phyloP scores from a whole-genome alignment of 768 basidiomycete genomes.

The Naganishia vaughanmartiniae region DNA sequence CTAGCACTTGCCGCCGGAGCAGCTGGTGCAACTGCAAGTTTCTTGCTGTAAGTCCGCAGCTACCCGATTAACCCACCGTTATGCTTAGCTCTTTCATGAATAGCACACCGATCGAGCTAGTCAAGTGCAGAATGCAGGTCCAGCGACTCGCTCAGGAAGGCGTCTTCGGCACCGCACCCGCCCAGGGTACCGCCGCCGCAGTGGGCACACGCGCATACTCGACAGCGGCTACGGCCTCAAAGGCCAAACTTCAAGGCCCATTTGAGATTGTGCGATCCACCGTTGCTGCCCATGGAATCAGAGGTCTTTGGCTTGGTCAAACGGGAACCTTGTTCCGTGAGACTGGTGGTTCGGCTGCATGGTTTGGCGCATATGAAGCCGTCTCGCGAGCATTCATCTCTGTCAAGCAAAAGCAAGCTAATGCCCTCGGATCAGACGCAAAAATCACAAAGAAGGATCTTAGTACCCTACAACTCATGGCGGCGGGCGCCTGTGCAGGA shows the following conservation, averaged over 20 bases:
- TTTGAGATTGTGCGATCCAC: constrained; percentile 65
- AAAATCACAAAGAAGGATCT: constrained; percentile 57
- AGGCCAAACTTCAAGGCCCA: constrained; percentile 63
- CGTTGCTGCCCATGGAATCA: constrained; percentile 66
- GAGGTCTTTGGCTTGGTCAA: constrained; percentile 95
- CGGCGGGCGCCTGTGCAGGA: constrained; percentile 81
- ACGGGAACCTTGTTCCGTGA: constrained; percentile 90
- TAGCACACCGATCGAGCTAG: constrained; percentile 88
- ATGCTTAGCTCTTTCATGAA: neutral
- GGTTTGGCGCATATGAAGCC: constrained; percentile 86
- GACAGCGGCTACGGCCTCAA: constrained; percentile 43
- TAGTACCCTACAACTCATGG: constrained; percentile 75
- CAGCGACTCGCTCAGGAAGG: constrained; percentile 66
- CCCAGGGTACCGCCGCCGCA: constrained; percentile 30
- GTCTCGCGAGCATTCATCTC: constrained; percentile 64
- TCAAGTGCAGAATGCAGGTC: constrained; percentile 98
- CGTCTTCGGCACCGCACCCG: constrained; percentile 35
- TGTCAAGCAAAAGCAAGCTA: constrained; percentile 42
- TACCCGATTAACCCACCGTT: no score
- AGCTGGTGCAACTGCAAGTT: constrained; percentile 82
- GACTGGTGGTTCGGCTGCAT: constrained; percentile 82
- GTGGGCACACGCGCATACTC: constrained; percentile 34
- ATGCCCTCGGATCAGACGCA: constrained; percentile 19
- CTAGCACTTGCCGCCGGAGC: constrained; percentile 76
- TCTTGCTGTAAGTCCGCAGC: constrained; percentile 66